Evolutionary conservation across 179 eudicot species (phyloP), one percentile per base, ranked within the genome.

Genomic region (Silene noctiflora): DNA sequence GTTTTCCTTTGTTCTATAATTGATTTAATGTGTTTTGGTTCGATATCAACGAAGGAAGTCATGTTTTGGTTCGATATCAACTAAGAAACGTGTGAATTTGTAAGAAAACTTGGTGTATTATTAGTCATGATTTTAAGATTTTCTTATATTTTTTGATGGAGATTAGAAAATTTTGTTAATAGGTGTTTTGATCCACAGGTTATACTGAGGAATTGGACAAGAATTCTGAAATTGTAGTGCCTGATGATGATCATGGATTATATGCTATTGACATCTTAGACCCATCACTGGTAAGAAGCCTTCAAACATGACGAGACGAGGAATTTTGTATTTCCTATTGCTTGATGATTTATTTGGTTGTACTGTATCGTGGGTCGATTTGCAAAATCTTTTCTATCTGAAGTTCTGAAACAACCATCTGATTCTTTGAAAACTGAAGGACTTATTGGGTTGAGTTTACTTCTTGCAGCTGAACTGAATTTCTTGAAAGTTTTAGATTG

Each of bases 181-280:
- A 56, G 21, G 55, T 58, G 73, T 25, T 22, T 7, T 8, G 35
- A 66, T 63, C 6, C 42, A 77, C 86, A 94, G 98, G 98, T 75
- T 94, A 94, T 80, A 88, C 97, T 10, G 97, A 91, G 82, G 81
- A 84, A 76, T 69, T 91, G 88, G 97, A 93, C 76, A 84, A 85
- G 16, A 79, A 81, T 72, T 82, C 83, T 33, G 97, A 91, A 80
- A 83, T 95, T 29, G 80, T 86, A 71, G 93, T 95, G 77, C 99
- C 99, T 59, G 87, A 91, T 69, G 97, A 91, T 85, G 99, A 93
- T 82, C 82, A 87, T 82, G 97, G 99, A 62, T 85, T 95, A 74
- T 90, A 91, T 87, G 99, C 99, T 39, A 95, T 95, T 78, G 97
- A 95, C 84, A 93, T 93, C 66, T 82, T 95, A 87, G 99, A 95